Evolutionary conservation across 495 filamentous ascomycete species (phyloP).

Genomic region (Bacidia rubella): DNA sequence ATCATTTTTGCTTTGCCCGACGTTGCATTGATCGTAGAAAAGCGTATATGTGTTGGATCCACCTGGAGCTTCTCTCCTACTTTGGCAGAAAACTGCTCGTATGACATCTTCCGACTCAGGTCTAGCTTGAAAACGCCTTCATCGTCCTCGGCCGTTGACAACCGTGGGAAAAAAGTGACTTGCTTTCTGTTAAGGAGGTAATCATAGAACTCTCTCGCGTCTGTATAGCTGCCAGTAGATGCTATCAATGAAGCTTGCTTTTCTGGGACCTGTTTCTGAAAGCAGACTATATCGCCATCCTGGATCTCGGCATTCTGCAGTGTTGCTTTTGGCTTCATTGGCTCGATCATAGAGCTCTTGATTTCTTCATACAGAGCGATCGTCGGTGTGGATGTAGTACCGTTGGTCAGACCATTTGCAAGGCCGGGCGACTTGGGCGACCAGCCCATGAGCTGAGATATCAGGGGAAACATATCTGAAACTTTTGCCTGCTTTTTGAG

Average conservation of each 20-base stretch:
- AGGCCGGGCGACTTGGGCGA: constrained; percentile 32
- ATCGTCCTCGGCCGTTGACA: constrained; percentile 29
- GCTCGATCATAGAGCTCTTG: constrained; percentile 92
- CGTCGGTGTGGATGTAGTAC: constrained; percentile 8
- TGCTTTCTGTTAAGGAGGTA: constrained; percentile 72
- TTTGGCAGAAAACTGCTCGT: constrained; percentile 78
- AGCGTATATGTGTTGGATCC: constrained; percentile 75
- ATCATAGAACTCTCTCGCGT: constrained; percentile 81
- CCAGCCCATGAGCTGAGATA: constrained; percentile 82
- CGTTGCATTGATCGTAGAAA: constrained; percentile 65
- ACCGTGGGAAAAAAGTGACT: constrained; percentile 52
- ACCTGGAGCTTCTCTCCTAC: constrained; percentile 70
- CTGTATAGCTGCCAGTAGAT: constrained; percentile 35
- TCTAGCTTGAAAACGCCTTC: constrained; percentile 52
- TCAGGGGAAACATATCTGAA: constrained; percentile 65
- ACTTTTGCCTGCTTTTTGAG: constrained; percentile 78
- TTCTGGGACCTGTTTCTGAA: constrained; percentile 56
- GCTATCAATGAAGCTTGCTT: constrained; percentile 35
- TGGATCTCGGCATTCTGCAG: constrained; percentile 87
- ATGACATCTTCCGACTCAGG: constrained; percentile 75
- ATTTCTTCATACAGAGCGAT: constrained; percentile 83
- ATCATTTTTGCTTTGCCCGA: constrained; percentile 59
- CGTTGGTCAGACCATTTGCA: constrained; percentile 14
- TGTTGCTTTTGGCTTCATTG: constrained; percentile 79
- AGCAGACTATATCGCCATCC: constrained; percentile 93